These are phyloP conservation scores for Russula ochroleuca DNA, from an alignment of 768 basidiomycete species.

Conservation along the genomic window DNA sequence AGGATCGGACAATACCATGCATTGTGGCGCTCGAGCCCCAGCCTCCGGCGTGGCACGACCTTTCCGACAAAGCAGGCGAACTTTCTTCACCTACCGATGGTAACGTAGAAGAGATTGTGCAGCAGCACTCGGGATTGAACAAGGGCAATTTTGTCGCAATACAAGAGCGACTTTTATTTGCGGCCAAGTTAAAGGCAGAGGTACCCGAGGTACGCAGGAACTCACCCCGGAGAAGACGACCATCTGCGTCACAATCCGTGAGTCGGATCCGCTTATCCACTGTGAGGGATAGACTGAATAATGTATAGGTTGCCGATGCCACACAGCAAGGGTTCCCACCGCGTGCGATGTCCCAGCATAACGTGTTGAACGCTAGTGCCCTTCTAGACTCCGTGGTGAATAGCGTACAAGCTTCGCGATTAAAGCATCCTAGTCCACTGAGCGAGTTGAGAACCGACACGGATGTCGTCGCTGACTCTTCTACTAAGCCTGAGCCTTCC, in stretches of 20 bases:
- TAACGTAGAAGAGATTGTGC: constrained; percentile 64
- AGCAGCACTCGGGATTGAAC: constrained; percentile 60
- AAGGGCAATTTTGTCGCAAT: constrained; percentile 66
- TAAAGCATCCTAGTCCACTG: constrained; percentile 20
- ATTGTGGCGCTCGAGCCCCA: constrained; percentile 50
- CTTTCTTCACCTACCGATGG: constrained; percentile 46
- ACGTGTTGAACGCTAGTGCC: constrained; percentile 56
- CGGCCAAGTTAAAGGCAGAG: constrained; percentile 52
- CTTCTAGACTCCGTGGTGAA: constrained; percentile 60
- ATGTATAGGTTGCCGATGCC: constrained; percentile 53
- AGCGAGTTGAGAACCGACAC: constrained; percentile 13
- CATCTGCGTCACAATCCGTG: constrained; percentile 79
- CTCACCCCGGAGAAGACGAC: constrained; percentile 70
- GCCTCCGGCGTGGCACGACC: constrained; percentile 62
- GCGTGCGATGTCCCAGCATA: constrained; percentile 41
- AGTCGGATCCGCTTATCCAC: constrained; percentile 19
- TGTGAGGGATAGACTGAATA: background rate
- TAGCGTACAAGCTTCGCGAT: constrained; percentile 40
- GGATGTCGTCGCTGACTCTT: constrained; percentile 34
- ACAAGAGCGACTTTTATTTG: constrained; percentile 70
- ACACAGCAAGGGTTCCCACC: constrained; percentile 42
- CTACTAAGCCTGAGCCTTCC: constrained; percentile 34
- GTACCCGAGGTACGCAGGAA: constrained; percentile 60
- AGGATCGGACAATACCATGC: constrained; percentile 49
- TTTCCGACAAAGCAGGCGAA: constrained; percentile 41